phyloP scores from a whole-genome alignment of 2,329 filamentous ascomycete genomes.

The Myriosclerotinia duriaeana region DNA sequence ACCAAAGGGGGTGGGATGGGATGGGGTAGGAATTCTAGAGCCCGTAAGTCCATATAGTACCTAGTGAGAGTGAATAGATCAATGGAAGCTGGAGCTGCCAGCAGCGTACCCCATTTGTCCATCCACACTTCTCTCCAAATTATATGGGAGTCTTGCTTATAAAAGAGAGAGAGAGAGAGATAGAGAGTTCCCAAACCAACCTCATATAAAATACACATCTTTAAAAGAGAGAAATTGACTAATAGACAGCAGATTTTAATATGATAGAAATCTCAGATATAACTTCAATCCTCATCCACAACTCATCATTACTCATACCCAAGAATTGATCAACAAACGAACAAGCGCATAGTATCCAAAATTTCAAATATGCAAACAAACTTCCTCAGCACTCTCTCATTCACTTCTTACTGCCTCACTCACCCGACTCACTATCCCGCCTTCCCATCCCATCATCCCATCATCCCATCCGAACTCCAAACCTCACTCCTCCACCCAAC shows the following conservation, averaged over 20 bases:
- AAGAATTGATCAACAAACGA: background rate
- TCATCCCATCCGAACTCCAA: background rate
- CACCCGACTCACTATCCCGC: background rate
- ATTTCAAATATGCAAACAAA: background rate
- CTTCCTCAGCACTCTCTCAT: too few relatives aligned
- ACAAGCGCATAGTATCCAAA: background rate
- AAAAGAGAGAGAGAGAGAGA: too few relatives aligned
- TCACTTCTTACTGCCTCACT: background rate
- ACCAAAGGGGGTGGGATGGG: background rate
- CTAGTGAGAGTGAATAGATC: background rate
- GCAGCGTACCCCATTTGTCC: too few relatives aligned
- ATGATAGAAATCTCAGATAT: background rate
- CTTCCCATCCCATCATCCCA: background rate
- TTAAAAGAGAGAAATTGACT: background rate
- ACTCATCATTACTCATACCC: background rate
- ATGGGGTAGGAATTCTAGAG: conserved; percentile 1
- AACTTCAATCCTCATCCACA: background rate
- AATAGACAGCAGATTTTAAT: background rate
- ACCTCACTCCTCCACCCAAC: background rate
- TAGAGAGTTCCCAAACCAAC: background rate
- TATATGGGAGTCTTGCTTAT: too few relatives aligned
- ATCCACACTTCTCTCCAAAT: background rate
- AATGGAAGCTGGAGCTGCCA: background rate
- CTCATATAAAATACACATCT: background rate
- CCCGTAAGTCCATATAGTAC: too few relatives aligned